Evolutionary conservation across 345 rosid genomes (phyloP), one percentile per base, ranked within the genome.

Genomic region (Aurinia saxatilis): DNA sequence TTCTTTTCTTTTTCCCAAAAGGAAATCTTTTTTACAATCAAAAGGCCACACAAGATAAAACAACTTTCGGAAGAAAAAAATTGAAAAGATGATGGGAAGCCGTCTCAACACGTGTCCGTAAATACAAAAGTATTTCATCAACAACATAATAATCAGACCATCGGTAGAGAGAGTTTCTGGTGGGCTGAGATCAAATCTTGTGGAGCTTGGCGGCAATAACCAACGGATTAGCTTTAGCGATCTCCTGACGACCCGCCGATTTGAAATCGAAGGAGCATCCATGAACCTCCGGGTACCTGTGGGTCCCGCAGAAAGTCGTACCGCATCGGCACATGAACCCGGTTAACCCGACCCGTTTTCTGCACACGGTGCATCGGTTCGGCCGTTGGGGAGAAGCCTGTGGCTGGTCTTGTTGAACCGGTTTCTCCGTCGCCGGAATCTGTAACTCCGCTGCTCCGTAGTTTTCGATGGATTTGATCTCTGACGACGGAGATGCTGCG

Each of bases 281-380:
- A 33, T 81, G 85, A 17, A 65, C 73, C 76, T 78, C 85, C 5
- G 85, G 82, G 27, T 78, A 81, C 76, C 85, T 68, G 47, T 81
- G 85, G 12, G 48, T 48, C 67, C 81, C 85, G 16, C 85, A 81
- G 65, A 74, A 78, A 25, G 75, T 71, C 59, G 72, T 75, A 46
- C 77, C 82, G 17, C 85, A 81, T 29, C 75, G 64, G 66, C 85
- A 81, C 42, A 35, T 58, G 21, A 81, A 78, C 3, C 82, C 85
- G 67, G 80, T 78, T 41, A 81, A 65, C 36, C 82, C 82, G 65
- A 78, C 69, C 62, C 79, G 80, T 60, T 74, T 81, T 74, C 74
- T 68, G 37, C 85, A 81, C 15, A 59, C 61, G n/a, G 64, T 67
- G 39, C 85, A 81, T 18, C 82, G 77, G 29, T 76, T 78, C 16